phyloP scores from a whole-genome alignment of 2,329 filamentous ascomycete species.

The Stachybotrys chlorohalonatus region DNA sequence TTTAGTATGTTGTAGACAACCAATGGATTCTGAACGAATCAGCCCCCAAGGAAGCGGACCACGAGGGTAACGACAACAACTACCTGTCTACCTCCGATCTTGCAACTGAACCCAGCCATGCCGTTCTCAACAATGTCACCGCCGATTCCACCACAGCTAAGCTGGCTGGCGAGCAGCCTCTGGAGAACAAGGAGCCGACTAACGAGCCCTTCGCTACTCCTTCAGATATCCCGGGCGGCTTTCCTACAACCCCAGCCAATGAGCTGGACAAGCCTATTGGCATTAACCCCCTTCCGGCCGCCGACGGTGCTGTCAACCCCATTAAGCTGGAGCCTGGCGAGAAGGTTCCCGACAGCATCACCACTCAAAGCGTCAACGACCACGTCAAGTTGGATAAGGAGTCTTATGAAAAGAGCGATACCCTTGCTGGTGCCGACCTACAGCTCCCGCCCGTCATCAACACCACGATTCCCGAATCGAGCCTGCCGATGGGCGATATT shows the following conservation, averaged over 20 bases:
- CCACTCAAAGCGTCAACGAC: conserved; percentile 57
- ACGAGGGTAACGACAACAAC: conserved; percentile 85
- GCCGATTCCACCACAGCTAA: conserved; percentile 64
- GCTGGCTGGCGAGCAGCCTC: conserved; percentile 50
- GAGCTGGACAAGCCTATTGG: conserved; percentile 44
- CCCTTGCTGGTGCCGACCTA: conserved; percentile 42
- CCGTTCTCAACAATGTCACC: conserved; percentile 56
- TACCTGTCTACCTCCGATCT: conserved; percentile 72
- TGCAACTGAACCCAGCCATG: conserved; percentile 32
- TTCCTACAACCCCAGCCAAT: conserved; percentile 58
- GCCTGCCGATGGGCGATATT: conserved; percentile 52
- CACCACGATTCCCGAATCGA: conserved; percentile 73
- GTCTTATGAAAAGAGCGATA: conserved; percentile 76
- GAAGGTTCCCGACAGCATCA: conserved; percentile 63
- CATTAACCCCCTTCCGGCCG: conserved; percentile 54
- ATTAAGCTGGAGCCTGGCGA: conserved; percentile 72
- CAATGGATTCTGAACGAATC: conserved; percentile 78
- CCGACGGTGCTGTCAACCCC: conserved; percentile 64
- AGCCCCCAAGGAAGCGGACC: conserved; percentile 74
- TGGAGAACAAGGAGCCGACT: conserved; percentile 30
- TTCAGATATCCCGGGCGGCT: conserved; percentile 32
- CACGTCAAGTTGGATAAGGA: conserved; percentile 73
- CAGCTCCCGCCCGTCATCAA: conserved; percentile 47
- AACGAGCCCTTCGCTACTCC: conserved; percentile 15
- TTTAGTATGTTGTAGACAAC: conserved; percentile 89